Evolutionary conservation across 78 protist genomes (phyloP).

Genomic region (Dictyostelium purpureum): DNA sequence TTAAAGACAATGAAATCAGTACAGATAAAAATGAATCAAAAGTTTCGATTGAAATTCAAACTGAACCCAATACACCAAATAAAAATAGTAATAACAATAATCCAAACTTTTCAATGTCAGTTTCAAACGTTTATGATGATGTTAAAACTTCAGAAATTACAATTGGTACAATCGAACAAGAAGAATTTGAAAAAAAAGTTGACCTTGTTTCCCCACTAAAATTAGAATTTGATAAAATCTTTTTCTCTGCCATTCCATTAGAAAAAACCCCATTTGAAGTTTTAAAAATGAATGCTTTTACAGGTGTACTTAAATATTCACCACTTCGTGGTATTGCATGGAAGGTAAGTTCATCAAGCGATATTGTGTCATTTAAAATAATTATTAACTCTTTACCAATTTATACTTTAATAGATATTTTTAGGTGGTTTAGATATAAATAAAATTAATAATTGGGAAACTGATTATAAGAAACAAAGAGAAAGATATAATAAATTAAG

Average conservation of each 20-base stretch:
- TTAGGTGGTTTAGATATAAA: conserved; percentile 35
- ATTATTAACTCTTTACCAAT: background rate
- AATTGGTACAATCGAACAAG: conserved; percentile 1
- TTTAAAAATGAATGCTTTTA: conserved; percentile 35
- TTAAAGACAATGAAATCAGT: no score
- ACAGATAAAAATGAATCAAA: no score
- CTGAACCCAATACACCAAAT: background rate
- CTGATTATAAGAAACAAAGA: conserved; percentile 10
- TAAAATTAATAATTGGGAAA: conserved; percentile 32
- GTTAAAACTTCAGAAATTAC: background rate
- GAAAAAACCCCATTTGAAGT: conserved; percentile 50
- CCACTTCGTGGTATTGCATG: conserved; percentile 62
- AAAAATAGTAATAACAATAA: background rate
- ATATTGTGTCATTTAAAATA: background rate
- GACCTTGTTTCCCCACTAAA: background rate
- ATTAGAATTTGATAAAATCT: conserved; percentile 26
- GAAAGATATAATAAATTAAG: conserved; percentile 9
- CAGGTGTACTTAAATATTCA: conserved; percentile 32
- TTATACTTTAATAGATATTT: conserved; percentile 21
- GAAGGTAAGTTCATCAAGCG: background rate
- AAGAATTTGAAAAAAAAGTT: background rate
- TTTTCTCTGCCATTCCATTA: conserved; percentile 2
- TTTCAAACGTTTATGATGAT: background rate
- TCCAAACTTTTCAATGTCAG: background rate
- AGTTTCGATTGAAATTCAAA: no score